Conservation (phyloP, 2,329 filamentous ascomycete genomes). For the Fusarium dlaminii region DNA sequence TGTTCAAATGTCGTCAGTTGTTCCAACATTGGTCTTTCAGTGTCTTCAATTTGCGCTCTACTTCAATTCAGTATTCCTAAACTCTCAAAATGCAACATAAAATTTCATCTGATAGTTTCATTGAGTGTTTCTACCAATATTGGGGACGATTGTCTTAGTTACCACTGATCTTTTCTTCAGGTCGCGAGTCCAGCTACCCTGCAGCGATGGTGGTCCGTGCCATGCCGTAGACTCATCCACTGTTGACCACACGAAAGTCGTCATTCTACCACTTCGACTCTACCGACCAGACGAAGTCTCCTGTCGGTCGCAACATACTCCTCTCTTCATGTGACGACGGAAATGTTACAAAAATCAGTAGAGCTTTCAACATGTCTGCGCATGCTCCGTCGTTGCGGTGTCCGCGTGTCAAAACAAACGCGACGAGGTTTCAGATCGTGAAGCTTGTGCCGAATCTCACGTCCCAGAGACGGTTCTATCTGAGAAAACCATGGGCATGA, state of each 20-base stretch:
- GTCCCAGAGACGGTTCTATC: too few relatives aligned
- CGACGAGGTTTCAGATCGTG: background rate
- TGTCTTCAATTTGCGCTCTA: fast-evolving
- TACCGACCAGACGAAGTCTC: background rate
- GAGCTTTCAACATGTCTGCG: fast-evolving
- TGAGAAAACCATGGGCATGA: too few relatives aligned
- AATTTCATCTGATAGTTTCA: fast-evolving
- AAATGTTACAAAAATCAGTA: fast-evolving
- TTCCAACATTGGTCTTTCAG: too few relatives aligned
- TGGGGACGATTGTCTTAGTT: too few relatives aligned
- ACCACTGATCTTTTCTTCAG: fast-evolving
- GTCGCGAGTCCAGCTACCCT: background rate
- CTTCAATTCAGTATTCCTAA: fast-evolving
- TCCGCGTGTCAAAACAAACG: background rate
- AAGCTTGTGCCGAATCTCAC: background rate
- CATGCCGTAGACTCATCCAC: background rate
- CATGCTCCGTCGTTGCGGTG: too few relatives aligned
- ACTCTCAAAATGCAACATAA: fast-evolving
- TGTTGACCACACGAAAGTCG: fast-evolving
- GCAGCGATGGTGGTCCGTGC: background rate
- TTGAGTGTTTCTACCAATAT: too few relatives aligned
- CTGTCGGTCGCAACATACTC: too few relatives aligned
- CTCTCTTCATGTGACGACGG: fast-evolving
- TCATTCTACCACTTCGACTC: background rate
- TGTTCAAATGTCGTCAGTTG: too few relatives aligned